These are phyloP conservation scores for Maudiozyma saulgeensis DNA, from an alignment of 805 yeast species.

Conservation along the genomic window DNA sequence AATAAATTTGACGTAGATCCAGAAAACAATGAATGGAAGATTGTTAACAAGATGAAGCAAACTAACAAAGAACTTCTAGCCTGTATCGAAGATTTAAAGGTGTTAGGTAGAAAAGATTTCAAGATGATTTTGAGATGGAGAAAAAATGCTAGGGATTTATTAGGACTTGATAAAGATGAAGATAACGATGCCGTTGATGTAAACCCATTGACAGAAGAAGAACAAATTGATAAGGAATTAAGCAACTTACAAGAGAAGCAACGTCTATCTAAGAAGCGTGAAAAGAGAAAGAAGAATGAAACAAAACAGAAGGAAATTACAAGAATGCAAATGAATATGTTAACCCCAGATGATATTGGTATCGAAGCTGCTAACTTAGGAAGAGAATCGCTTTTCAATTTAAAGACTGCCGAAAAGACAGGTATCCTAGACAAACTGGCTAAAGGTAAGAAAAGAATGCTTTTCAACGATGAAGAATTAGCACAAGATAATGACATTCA, in stretches of 20 bases:
- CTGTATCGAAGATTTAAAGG: constrained; percentile 85
- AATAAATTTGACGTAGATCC: constrained; percentile 52
- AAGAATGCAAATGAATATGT: constrained; percentile 94
- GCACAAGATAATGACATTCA: constrained; percentile 49
- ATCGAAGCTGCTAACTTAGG: constrained; percentile 81
- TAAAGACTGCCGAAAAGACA: constrained; percentile 78
- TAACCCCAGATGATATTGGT: constrained; percentile 87
- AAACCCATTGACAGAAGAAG: constrained; percentile 75
- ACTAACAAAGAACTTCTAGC: constrained; percentile 73
- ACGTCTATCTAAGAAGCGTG: constrained; percentile 61
- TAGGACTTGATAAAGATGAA: constrained; percentile 55
- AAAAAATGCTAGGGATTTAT: constrained; percentile 65
- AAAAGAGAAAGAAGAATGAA: constrained; percentile 75
- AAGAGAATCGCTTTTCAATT: constrained; percentile 68
- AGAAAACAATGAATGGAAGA: constrained; percentile 57
- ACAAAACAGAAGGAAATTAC: constrained; percentile 74
- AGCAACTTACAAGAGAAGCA: constrained; percentile 64
- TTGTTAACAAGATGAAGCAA: constrained; percentile 59
- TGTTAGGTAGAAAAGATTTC: constrained; percentile 90
- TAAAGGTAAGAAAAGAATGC: constrained; percentile 60
- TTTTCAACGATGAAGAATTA: constrained; percentile 48
- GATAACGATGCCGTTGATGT: constrained; percentile 47
- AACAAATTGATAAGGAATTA: constrained; percentile 78
- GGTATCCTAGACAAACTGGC: constrained; percentile 69
- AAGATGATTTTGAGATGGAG: constrained; percentile 80